Percentiles rank a stretch among this genome's conserved stretches.
Evolutionary conservation across 2,329 filamentous ascomycete species (phyloP).

Genomic region (Botrytis porri): DNA sequence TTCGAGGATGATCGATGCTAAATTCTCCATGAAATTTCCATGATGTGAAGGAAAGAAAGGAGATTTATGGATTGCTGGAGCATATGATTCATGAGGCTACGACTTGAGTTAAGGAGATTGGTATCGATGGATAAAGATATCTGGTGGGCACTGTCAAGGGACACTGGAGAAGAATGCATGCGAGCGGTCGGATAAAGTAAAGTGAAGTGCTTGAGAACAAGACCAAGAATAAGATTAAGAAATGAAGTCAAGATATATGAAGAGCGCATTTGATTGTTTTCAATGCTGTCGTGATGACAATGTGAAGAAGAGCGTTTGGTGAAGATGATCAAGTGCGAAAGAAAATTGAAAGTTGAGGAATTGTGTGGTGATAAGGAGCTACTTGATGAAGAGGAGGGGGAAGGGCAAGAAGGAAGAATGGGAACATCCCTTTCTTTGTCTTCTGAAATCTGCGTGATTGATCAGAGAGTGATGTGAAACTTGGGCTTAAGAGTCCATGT

Average conservation of each 20-base stretch:
- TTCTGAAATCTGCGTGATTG: too few species aligned
- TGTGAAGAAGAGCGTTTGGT: background rate
- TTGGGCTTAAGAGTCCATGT: too few species aligned
- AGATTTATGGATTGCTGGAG: conserved; percentile 17
- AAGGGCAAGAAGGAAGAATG: background rate
- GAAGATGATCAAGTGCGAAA: background rate
- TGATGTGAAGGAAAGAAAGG: conserved; percentile 17
- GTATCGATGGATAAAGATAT: conserved; percentile 16
- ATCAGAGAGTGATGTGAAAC: too few species aligned
- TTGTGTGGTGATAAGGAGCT: background rate
- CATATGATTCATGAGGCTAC: conserved; percentile 22
- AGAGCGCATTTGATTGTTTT: background rate
- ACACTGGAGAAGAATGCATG: conserved; percentile 14
- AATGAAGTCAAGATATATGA: conserved; percentile 5
- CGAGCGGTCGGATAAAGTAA: conserved; percentile 16
- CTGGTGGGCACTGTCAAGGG: conserved; percentile 16
- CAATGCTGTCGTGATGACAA: background rate
- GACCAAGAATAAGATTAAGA: background rate
- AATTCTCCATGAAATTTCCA: conserved; percentile 10
- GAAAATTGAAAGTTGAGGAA: background rate
- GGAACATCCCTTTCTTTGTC: background rate
- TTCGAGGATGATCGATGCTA: conserved; percentile 19
- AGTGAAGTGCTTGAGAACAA: conserved; percentile 14
- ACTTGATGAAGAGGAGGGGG: background rate
- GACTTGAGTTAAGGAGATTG: conserved; percentile 16